phyloP scores from a whole-genome alignment of 176 grass and related monocot species.

The Urochloa ruziziensis region DNA sequence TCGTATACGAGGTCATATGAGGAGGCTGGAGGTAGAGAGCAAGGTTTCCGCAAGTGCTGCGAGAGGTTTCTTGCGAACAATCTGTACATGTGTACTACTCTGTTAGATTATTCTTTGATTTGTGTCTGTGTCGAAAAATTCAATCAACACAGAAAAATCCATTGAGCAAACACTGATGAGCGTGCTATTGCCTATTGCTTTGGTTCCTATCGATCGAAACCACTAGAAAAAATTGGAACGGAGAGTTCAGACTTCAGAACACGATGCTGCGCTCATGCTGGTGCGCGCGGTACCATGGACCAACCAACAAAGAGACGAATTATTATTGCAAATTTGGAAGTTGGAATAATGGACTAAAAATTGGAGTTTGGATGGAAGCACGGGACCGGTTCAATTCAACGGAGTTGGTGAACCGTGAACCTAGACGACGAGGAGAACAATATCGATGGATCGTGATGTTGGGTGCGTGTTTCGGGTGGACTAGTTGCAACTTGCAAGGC shows the following conservation, averaged over 20 bases:
- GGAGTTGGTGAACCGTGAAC: neutral
- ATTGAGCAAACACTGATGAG: neutral
- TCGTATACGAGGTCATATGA: constrained; percentile 39
- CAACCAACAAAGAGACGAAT: neutral
- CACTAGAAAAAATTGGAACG: neutral
- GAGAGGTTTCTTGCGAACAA: neutral
- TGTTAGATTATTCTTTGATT: neutral
- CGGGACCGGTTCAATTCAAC: neutral
- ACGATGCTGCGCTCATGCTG: neutral
- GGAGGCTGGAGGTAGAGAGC: neutral
- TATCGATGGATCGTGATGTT: neutral
- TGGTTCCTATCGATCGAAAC: neutral
- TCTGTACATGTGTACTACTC: neutral
- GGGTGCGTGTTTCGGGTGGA: neutral
- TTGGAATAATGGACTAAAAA: neutral
- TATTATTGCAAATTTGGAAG: neutral
- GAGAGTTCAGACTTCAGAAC: neutral
- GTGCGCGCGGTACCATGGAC: neutral
- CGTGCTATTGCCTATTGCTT: neutral
- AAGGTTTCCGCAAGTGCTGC: neutral
- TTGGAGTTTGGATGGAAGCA: neutral
- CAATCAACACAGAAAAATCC: neutral
- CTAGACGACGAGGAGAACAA: neutral
- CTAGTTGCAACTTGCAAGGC: neutral
- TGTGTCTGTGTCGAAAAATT: neutral